Conservation (phyloP, 352 stramenopile genomes). For the Phytophthora sp. region DNA sequence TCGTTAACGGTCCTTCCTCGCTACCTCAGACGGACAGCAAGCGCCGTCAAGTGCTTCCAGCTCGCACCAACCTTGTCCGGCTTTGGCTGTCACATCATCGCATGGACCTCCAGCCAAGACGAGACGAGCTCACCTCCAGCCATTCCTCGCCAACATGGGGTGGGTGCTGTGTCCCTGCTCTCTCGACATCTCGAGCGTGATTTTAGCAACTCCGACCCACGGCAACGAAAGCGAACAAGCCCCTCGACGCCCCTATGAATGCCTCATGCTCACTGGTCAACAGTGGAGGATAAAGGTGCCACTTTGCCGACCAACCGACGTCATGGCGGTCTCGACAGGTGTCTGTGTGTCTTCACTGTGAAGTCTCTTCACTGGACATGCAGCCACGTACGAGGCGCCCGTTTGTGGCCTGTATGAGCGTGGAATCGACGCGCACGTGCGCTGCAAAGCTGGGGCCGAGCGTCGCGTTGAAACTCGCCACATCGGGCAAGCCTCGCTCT, state of each 20-base stretch:
- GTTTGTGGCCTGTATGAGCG: conserved; percentile 24
- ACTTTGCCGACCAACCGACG: background rate
- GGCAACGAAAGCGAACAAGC: background rate
- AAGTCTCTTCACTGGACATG: conserved; percentile 8
- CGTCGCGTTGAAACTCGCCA: conserved; percentile 33
- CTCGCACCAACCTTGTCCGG: conserved; percentile 8
- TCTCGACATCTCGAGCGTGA: conserved; percentile 7
- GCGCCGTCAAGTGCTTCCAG: background rate
- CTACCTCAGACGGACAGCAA: conserved; percentile 9
- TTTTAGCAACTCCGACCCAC: conserved; percentile 2
- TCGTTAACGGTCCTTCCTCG: too few relatives aligned
- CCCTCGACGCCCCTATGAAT: background rate
- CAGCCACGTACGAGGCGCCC: conserved; percentile 20
- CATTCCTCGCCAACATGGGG: conserved; percentile 15
- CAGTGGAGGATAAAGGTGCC: background rate
- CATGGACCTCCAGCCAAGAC: conserved; percentile 6
- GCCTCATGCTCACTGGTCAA: background rate
- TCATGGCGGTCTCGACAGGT: conserved; percentile 22
- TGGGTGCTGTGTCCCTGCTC: background rate
- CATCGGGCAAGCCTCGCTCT: conserved; percentile 2
- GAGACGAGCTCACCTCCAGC: conserved; percentile 20
- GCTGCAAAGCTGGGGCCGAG: conserved; percentile 30
- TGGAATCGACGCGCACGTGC: conserved; percentile 40
- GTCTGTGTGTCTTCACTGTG: too few relatives aligned
- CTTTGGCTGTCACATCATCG: conserved; percentile 29